Evolutionary conservation across 352 stramenopile genomes (phyloP).

Genomic region (Pythium biforme): DNA sequence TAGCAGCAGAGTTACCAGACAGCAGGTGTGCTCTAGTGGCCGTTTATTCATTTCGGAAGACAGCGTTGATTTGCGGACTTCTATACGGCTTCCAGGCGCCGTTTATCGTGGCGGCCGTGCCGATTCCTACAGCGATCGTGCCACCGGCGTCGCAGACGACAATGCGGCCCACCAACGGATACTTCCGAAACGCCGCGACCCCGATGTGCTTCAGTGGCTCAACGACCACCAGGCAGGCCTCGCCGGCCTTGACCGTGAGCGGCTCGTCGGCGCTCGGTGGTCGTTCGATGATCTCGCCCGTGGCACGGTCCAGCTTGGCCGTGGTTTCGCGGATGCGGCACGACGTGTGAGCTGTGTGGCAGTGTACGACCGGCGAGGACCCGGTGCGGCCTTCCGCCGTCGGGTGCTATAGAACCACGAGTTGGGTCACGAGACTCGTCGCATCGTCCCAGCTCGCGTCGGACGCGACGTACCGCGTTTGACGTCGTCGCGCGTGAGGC

Average conservation of each 20-base stretch:
- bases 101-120: conserved; percentile 89
- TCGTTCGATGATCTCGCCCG: conserved; percentile 93
- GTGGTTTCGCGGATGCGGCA: conserved; percentile 95
- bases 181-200: conserved; percentile 97
- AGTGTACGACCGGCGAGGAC: conserved; percentile 97
- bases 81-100: no score
- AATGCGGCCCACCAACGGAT: conserved; percentile 94
- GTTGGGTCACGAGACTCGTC: conserved; percentile 92
- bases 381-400: conserved; percentile 79
- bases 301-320: conserved; percentile 96
- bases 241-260: conserved; percentile 69
- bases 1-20: no score
- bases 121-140: conserved; percentile 93
- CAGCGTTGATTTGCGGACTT: no score
- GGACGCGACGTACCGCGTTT: conserved; percentile 93
- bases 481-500: conserved; percentile 94
- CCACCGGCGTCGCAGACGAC: conserved; percentile 92
- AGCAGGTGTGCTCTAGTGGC: no score
- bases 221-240: conserved; percentile 95
- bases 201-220: conserved; percentile 93
- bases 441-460: conserved; percentile 90
- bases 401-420: conserved; percentile 96
- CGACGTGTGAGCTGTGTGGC: conserved; percentile 96
- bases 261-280: conserved; percentile 83
- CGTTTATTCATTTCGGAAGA: no score